Evolutionary conservation across 1,139 yeast genomes (phyloP).

Genomic region (Groenewaldozyma auringiensis): DNA sequence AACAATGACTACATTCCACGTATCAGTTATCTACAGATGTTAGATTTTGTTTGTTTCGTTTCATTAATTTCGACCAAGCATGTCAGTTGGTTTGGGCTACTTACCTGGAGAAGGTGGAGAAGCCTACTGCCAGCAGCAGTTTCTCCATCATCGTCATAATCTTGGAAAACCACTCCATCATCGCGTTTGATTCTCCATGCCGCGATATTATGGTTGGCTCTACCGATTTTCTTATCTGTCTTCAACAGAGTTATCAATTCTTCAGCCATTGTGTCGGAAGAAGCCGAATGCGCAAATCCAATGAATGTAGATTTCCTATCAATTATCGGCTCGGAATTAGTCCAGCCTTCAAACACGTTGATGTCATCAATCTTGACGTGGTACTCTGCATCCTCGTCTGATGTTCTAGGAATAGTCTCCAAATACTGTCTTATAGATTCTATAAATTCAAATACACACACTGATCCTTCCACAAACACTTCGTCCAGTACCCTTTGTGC

Average conservation of each 20-base stretch:
- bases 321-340: slow-evolving; percentile 60
- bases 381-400: slow-evolving; percentile 19
- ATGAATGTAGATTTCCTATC: slow-evolving; percentile 85
- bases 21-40: slow-evolving; percentile 40
- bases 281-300: slow-evolving; percentile 60
- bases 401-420: slow-evolving; percentile 36
- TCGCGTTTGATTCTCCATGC: slow-evolving; percentile 68
- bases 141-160: slow-evolving; percentile 96
- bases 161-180: slow-evolving; percentile 54
- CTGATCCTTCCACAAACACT: slow-evolving; percentile 52
- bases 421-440: slow-evolving; percentile 35
- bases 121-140: slow-evolving; percentile 91
- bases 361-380: background rate
- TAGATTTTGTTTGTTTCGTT: background rate
- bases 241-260: slow-evolving; percentile 44
- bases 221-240: slow-evolving; percentile 56
- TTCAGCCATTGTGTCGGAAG: slow-evolving; percentile 58
- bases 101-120: slow-evolving; percentile 64
- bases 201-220: slow-evolving; percentile 73
- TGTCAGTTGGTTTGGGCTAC: no score
- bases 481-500: slow-evolving; percentile 45
- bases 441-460: slow-evolving; percentile 71
- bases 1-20: slow-evolving; percentile 77
- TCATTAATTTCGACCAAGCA: background rate
- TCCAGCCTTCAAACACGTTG: slow-evolving; percentile 53